A percentile compares a stretch with the other conserved stretches of the same genome.
phyloP scores from a whole-genome alignment of 768 basidiomycete genomes.

The Xerocomus brunneocitrinus region DNA sequence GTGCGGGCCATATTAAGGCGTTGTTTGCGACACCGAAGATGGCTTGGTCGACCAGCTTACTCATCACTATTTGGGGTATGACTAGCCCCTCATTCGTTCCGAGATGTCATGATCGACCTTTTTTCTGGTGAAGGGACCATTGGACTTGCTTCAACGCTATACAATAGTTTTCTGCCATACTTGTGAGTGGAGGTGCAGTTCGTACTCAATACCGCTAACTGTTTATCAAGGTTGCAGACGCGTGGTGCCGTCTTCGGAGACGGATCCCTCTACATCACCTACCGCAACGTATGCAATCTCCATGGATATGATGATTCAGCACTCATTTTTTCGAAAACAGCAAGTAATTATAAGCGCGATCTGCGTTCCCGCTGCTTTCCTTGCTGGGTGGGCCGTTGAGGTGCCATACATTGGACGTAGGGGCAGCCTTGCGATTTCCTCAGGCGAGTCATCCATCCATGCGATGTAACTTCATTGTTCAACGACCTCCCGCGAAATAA shows the following conservation, averaged over 20 bases:
- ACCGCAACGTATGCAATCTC: constrained; percentile 52
- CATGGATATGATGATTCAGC: constrained; percentile 1
- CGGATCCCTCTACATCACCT: constrained; percentile 63
- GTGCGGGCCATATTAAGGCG: constrained; percentile 44
- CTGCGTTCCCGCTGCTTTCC: constrained; percentile 66
- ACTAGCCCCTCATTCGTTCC: neutral
- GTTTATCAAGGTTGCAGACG: constrained; percentile 43
- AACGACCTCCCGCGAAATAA: constrained; percentile 34
- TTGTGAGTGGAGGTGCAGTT: constrained; percentile 36
- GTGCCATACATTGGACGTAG: constrained; percentile 57
- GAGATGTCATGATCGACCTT: neutral
- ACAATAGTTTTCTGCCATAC: constrained; percentile 50
- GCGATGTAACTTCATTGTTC: constrained; percentile 22
- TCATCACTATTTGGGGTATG: constrained; percentile 48
- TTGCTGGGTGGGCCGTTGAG: constrained; percentile 71
- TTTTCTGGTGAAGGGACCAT: constrained; percentile 50
- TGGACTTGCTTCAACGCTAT: constrained; percentile 72
- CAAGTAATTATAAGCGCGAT: constrained; percentile 65
- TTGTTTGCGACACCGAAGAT: constrained; percentile 63
- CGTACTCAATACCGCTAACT: neutral
- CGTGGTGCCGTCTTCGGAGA: constrained; percentile 68
- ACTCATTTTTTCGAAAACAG: constrained; percentile 33
- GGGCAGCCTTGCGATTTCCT: constrained; percentile 61
- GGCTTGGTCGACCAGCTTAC: constrained; percentile 60
- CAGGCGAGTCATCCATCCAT: constrained; percentile 42